Base-by-base conservation (phyloP, 768 basidiomycete genomes). In the Lentinula guzmanii region DNA sequence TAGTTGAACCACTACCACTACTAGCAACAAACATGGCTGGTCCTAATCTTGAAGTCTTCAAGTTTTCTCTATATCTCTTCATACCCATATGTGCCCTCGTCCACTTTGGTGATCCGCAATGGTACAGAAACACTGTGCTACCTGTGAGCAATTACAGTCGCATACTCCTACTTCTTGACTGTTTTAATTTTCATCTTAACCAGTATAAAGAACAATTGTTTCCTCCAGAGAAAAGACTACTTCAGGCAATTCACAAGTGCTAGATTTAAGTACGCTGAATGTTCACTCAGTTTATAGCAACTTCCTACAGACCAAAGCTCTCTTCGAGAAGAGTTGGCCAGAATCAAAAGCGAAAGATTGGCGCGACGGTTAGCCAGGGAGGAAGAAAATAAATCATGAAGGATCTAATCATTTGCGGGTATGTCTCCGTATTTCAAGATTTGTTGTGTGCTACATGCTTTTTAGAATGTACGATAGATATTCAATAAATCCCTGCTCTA, bases 41-140 rank as follows among this genome's bases (percentile, higher is more conserved):
- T 10, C 85, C 90, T 39, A 91, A 90, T 71, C 85, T 95, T 58
- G 93, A 95, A 73, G 82, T 94, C 16, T 92, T 94, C 86, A 94
- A 93, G 75, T 95, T 95, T 67, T 85, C 85, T 3, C 74, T 93
- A 16, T 94, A 95, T 72, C 85, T 95, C 60, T 92, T 92, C 67
- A 86, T 93, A 62, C 93, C 93, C 9, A 84, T 95, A 61, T 76
- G 82, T 51, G 87, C 90, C 24, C 82, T 95, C 68, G 75, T 93
- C 54, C 89, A 93, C 72, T 94, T 91, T 69, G 92, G 93, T 48
- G 90, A 94, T 71, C 91, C 91, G 5, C 84, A 88, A 45, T 95
- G 93, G 93, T 95, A 94, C 69, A 79, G 82, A 60, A 76, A 79
- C 52, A 79, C 91, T 65, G 91, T 95, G 61, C 74, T 90, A 39